These are phyloP conservation scores for Entrophospora sp. DNA, from an alignment of 192 early-diverging fungal genomes.

Conservation along the genomic window DNA sequence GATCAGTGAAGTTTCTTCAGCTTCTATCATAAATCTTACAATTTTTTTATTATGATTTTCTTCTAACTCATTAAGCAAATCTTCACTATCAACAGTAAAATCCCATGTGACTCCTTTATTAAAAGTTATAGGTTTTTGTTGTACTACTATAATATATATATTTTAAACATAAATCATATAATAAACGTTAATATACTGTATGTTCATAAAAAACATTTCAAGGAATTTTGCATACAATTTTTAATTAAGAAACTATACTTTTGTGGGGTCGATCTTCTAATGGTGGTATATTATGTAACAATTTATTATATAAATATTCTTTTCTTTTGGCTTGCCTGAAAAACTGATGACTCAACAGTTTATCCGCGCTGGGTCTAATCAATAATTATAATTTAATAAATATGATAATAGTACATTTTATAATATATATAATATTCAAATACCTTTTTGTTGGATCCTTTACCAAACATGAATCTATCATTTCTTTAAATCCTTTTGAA, in stretches of 20 bases:
- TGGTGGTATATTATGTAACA: constrained; percentile 55
- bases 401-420: not conserved
- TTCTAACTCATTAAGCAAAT: too few species aligned
- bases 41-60: not conserved
- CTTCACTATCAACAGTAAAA: constrained; percentile 42
- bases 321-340: constrained; percentile 70
- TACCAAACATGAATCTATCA: constrained; percentile 74
- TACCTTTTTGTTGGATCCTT: constrained; percentile 68
- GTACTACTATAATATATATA: constrained; percentile 24
- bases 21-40: not conserved
- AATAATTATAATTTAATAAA: not conserved
- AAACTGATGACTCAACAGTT: constrained; percentile 63
- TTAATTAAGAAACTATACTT: constrained; percentile 25
- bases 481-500: constrained; percentile 71
- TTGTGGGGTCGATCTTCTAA: constrained; percentile 62
- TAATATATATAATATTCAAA: not conserved
- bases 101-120: constrained; percentile 60
- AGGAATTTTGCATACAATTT: too few species aligned
- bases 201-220: not conserved
- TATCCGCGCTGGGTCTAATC: constrained; percentile 71
- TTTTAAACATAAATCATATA: too few species aligned
- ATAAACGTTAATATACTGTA: not conserved
- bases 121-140: constrained; percentile 34
- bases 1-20: not conserved
- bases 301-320: constrained; percentile 44